Base-by-base conservation (phyloP, 768 basidiomycete species). In the Boletus pseudopeckii region DNA sequence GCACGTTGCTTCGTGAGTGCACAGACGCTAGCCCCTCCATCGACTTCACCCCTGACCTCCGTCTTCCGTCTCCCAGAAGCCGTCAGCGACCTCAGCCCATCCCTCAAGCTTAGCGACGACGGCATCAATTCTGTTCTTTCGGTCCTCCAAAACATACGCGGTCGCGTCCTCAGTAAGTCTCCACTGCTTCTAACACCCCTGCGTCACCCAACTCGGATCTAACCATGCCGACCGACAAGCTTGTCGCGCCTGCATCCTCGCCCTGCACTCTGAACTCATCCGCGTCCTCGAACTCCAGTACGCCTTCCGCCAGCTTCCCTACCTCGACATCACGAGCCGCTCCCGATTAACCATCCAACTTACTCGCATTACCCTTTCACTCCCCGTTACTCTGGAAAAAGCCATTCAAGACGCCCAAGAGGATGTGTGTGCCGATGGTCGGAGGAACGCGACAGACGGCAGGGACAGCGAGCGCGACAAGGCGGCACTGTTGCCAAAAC, bases 231-330 rank as follows among this genome's bases (percentile, higher is more conserved):
- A 15, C 15, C 5, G 40, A 32, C 39, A 57, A 90, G 88, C 85
- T 18, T 90, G 89, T 56, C 84, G 86, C 30, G 84, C 85, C 26
- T 91, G 90, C 67, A 77, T 92, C 17, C 77, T 85, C 53, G 81
- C 88, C 4, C 77, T 94, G 10, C 85, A 87, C 65, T 71, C 81
- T 20, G 84, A 90, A 61, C 78, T 92, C 52, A 74, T 80, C n/a
- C 82, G 85, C 37, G 80, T 92, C n/a, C 79, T 92, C 57, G 90
- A 93, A 64, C 78, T 92, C 20, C 91, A 92, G 62, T 82, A 84
- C 58, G 81, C 82, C 7, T 85, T 94, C 55, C 82, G 85, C 24
- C 78, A 83, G 47, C 78, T 92, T 24, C 82, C 86, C 13, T 92
- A 90, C 64, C 80, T 92, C 57, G 88, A 92, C 68, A 71, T 93